Evolutionary conservation across 2,329 filamentous ascomycete species (phyloP), one percentile per base, ranked within the genome.

Genomic region (Alternaria sp.): DNA sequence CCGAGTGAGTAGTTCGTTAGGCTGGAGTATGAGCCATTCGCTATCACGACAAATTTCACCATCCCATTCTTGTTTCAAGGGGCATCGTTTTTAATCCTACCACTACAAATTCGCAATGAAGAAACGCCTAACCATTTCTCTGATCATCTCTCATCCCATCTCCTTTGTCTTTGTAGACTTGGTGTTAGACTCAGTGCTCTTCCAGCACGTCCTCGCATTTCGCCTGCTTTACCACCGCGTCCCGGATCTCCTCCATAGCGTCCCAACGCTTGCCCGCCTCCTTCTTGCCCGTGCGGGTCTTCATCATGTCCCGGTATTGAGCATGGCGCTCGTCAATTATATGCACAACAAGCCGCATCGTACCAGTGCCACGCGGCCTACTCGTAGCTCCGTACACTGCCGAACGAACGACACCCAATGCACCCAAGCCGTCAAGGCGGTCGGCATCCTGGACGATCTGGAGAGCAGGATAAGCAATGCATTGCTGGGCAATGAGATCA

Each of bases 401-500:
- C 6, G 21, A 28, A 14, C 51, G 51, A n/a, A 46, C n/a, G 13
- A 54, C 13, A 0, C 41, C 85, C 45, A 93, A 82, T 3, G 86
- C 92, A 1, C 93, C 93, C 33, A 97, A 86, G 3, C 91, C 90
- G 78, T 97, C 93, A 21, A 97, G 81, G 11, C 93, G 84, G 79
- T 97, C 93, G 2, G 93, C 92, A 78, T 97, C 93, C 78, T 97
- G 93, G 24, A 97, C 92, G 42, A 96, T 85, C 0, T 86, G 91
- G 36, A 94, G 80, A 75, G 94, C 91, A 1, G 91, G 91, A 54
- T 67, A 50, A 77, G 71, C 17, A 71, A 76, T 39, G 92, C 81
- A 51, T 11, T 56, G 92, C 79, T 4, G 78, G 74, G 31, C 75
- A 76, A 37, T 90, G 85, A 42, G 78, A 5, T 77, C 79, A 3